A percentile compares a stretch with the other conserved stretches of the same genome.
Evolutionary conservation across 1,284 basidiomycete species (phyloP).

Genomic region (Pascua sp.): DNA sequence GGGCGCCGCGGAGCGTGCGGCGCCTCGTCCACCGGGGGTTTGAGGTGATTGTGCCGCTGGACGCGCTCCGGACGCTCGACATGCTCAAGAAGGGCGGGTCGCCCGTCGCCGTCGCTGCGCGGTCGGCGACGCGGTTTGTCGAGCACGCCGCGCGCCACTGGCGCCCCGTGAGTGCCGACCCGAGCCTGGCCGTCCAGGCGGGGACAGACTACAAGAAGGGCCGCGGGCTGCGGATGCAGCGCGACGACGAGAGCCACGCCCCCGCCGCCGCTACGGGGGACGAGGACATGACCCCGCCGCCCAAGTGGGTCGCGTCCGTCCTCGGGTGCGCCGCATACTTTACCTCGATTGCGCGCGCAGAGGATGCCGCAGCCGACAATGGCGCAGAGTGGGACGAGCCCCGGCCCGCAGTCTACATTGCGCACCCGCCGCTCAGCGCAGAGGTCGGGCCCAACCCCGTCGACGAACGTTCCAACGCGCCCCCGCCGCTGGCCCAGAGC

Average conservation of each 20-base stretch:
- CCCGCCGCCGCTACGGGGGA: neutral
- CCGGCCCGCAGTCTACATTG: constrained; percentile 31
- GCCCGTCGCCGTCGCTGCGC: constrained; percentile 69
- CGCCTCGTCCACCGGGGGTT: constrained; percentile 68
- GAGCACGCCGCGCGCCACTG: constrained; percentile 44
- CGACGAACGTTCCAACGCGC: constrained; percentile 14
- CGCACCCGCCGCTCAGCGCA: constrained; percentile 39
- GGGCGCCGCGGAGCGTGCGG: constrained; percentile 75
- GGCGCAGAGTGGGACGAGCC: constrained; percentile 12
- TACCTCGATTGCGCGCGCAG: constrained; percentile 19
- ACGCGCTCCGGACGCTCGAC: constrained; percentile 89
- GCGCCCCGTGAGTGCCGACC: constrained; percentile 26
- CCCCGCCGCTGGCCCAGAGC: neutral
- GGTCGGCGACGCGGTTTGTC: constrained; percentile 45
- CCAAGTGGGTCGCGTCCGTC: constrained; percentile 35
- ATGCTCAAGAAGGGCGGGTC: constrained; percentile 84
- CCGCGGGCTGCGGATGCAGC: constrained; percentile 34
- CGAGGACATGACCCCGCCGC: constrained; percentile 23
- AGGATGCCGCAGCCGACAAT: constrained; percentile 4
- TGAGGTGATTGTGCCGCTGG: constrained; percentile 72
- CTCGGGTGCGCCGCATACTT: constrained; percentile 40
- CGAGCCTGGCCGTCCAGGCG: constrained; percentile 28
- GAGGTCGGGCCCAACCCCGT: constrained; percentile 30
- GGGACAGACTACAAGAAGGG: constrained; percentile 36
- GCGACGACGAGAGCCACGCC: constrained; percentile 25